These are phyloP conservation scores for Sugiyamaella mastotermitis DNA, from an alignment of 805 yeast species.

Conservation along the genomic window DNA sequence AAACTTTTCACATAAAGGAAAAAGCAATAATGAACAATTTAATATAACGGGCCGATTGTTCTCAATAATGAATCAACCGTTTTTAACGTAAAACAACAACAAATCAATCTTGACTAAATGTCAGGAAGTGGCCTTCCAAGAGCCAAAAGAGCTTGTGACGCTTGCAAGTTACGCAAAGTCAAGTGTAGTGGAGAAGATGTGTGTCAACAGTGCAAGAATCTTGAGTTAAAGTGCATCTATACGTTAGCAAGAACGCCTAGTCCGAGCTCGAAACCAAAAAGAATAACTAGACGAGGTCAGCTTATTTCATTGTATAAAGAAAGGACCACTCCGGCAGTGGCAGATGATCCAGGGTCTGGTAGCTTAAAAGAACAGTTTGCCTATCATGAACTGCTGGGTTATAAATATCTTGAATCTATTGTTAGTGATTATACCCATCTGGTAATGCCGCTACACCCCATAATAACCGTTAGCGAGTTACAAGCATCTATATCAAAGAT, in stretches of 20 bases:
- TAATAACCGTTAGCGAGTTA: slow-evolving; percentile 8
- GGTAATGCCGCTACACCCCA: slow-evolving; percentile 3
- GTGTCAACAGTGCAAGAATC: slow-evolving; percentile 1
- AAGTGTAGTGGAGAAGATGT: slow-evolving; percentile 10
- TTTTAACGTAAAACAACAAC: too few relatives aligned
- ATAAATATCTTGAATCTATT: neutral
- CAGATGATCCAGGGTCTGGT: neutral
- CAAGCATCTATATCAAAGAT: slow-evolving; percentile 5
- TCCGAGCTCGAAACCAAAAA: neutral
- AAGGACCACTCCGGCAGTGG: too few relatives aligned
- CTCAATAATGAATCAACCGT: too few relatives aligned
- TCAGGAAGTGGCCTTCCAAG: too few relatives aligned
- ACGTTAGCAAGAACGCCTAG: neutral
- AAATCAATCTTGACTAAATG: too few relatives aligned
- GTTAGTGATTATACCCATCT: neutral
- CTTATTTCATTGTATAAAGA: too few relatives aligned
- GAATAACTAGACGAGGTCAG: too few relatives aligned
- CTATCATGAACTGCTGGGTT: too few relatives aligned
- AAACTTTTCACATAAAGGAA: too few relatives aligned
- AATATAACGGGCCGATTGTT: too few relatives aligned
- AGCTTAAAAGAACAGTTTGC: neutral
- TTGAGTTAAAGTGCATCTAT: neutral
- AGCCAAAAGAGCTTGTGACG: slow-evolving; percentile 14
- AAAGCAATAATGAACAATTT: too few relatives aligned
- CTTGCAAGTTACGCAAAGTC: slow-evolving; percentile 14